phyloP scores from a whole-genome alignment of 805 yeast genomes.

The Wickerhamomyces hampshirensis region DNA sequence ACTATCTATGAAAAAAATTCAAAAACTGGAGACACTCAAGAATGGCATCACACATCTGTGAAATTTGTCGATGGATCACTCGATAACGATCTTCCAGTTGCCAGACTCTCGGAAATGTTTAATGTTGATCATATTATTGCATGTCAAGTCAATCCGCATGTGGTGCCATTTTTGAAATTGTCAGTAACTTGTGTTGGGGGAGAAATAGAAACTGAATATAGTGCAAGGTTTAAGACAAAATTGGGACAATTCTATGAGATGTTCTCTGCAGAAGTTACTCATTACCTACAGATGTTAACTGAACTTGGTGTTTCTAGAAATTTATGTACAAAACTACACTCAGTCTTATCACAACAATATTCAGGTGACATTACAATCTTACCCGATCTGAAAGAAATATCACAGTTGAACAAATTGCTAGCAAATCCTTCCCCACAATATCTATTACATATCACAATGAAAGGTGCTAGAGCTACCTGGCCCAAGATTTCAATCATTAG shows the following conservation, averaged over 20 bases:
- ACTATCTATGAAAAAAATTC: slow-evolving; percentile 81
- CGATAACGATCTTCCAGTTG: slow-evolving; percentile 87
- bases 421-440: slow-evolving; percentile 81
- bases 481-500: slow-evolving; percentile 80
- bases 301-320: slow-evolving; percentile 78
- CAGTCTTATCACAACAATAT: slow-evolving; percentile 80
- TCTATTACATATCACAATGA: slow-evolving; percentile 57
- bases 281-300: slow-evolving; percentile 63
- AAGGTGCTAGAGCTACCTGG: slow-evolving; percentile 95
- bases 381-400: slow-evolving; percentile 58
- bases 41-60: slow-evolving; percentile 76
- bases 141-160: slow-evolving; percentile 96
- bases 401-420: slow-evolving; percentile 59
- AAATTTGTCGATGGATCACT: slow-evolving; percentile 96
- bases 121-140: slow-evolving; percentile 97
- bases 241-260: slow-evolving; percentile 54
- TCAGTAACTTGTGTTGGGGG: slow-evolving; percentile 69
- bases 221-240: slow-evolving; percentile 48
- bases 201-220: slow-evolving; percentile 55
- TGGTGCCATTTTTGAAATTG: slow-evolving; percentile 75
- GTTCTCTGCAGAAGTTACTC: slow-evolving; percentile 66
- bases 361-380: slow-evolving; percentile 92
- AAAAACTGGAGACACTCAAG: slow-evolving; percentile 62
- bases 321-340: slow-evolving; percentile 63
- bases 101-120: slow-evolving; percentile 91